A percentile compares a stretch with the other conserved stretches of the same genome.
phyloP scores from a whole-genome alignment of 768 basidiomycete species.

The Amyloporia xantha region DNA sequence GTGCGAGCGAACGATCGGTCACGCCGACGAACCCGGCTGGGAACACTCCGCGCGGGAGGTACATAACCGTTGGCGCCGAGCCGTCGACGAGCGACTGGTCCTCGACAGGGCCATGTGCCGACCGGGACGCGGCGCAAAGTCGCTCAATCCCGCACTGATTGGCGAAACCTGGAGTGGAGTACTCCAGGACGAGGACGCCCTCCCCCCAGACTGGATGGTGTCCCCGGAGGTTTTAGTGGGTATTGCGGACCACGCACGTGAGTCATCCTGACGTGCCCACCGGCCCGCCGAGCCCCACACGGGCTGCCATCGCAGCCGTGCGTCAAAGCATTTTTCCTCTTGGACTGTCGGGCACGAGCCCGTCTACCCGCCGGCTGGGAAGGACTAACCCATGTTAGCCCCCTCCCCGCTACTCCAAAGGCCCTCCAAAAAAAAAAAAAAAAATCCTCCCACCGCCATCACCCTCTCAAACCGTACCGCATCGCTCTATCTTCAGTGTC shows the following conservation, averaged over 20 bases:
- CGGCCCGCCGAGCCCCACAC: not conserved
- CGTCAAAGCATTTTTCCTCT: not conserved
- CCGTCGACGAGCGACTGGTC: not conserved
- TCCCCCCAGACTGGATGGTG: not conserved
- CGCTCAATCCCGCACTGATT: not conserved
- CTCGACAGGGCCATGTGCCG: not conserved
- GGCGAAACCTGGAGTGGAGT: not conserved
- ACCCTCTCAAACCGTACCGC: not conserved
- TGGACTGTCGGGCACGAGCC: not conserved
- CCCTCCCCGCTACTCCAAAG: not conserved
- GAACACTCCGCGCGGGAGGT: not conserved
- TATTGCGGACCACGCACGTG: not conserved
- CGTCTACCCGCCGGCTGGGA: not conserved
- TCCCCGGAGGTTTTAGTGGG: not conserved
- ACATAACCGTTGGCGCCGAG: not conserved
- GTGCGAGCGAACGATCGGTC: not conserved
- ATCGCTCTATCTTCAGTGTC: no score
- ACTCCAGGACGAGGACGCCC: not conserved
- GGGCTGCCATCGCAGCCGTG: not conserved
- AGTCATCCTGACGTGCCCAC: not conserved
- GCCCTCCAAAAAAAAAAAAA: not conserved
- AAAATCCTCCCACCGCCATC: not conserved
- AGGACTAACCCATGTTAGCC: not conserved
- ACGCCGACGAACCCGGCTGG: not conserved
- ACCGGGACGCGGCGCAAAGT: not conserved